Base-by-base conservation (phyloP, 1,139 yeast species). In the Candida labiduridarum region DNA sequence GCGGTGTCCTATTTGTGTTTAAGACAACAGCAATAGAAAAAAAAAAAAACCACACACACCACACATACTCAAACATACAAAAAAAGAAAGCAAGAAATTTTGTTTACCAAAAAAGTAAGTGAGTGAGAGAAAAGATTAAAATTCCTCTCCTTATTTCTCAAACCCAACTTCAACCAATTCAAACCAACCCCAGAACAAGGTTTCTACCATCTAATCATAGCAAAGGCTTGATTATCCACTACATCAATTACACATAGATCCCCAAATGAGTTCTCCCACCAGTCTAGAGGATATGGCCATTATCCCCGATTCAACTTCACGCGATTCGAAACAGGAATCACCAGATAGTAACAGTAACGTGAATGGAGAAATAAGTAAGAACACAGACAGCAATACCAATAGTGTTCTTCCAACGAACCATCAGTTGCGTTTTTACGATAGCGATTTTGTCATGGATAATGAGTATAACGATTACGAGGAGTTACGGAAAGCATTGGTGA, bases 381-480 rank as follows among this genome's bases (percentile, higher is more conserved):
- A 44, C 27, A 16, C 25, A 27, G 27, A 15, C 19, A 22, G 16
- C 29, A 14, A 12, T 15, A 46, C 29, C 46, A 14, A n/a, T 35
- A 14, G 38, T 46, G 14, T 18, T 33, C 15, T 15, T 15, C 12
- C 31, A 33, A 19, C 27, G 18, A 38, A 47, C 40, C 45, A 35
- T 25, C 49, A 48, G 19, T n/a, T 48, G 47, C 44, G 50, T 53
- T 35, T 63, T 59, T 42, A 55, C 53, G 65, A 63, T 41, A 66
- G 68, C 53, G 64, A 62, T 49, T 68, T 72, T 68, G 74, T 69
- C 54, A 68, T 65, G 54, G 79, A 74, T 53, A 62, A 63, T 44
- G 64, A 61, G 38, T 64, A 60, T 47, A 60, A 63, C 38, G 79
- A 73, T 56, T 73, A 64, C 56, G 60, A 64, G 45, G 79, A 74